Evolutionary conservation across 768 basidiomycete genomes (phyloP).

Genomic region (Sporobolomyces phaffii): DNA sequence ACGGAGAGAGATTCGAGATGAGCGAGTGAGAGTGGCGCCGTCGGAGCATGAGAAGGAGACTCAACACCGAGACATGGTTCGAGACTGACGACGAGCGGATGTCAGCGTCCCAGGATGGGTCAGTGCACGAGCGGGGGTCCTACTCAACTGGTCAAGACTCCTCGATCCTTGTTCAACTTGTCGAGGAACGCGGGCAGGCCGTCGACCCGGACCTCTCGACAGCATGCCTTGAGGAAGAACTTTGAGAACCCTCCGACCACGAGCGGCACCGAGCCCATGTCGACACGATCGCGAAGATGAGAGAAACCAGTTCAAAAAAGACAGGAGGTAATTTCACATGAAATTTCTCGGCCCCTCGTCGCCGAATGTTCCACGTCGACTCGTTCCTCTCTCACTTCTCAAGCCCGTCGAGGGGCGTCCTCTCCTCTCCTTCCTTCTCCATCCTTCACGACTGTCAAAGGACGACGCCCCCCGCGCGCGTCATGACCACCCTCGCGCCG

Average conservation of each 20-base stretch:
- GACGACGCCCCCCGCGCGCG: background rate
- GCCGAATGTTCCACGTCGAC: too few species aligned
- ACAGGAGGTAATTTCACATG: background rate
- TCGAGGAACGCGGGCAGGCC: slow-evolving; percentile 62
- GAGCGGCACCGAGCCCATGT: slow-evolving; percentile 33
- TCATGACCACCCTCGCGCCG: background rate
- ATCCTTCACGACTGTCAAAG: too few species aligned
- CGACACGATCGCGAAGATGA: background rate
- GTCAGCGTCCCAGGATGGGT: slow-evolving; percentile 13
- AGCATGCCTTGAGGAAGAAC: slow-evolving; percentile 63
- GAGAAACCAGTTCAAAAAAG: background rate
- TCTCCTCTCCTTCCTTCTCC: background rate
- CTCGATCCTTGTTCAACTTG: slow-evolving; percentile 59
- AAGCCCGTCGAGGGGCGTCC: background rate
- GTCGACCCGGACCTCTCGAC: slow-evolving; percentile 60
- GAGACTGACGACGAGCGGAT: slow-evolving; percentile 55
- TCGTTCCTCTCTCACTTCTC: background rate
- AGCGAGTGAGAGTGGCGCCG: too few species aligned
- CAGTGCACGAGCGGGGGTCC: background rate
- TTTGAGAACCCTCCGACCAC: slow-evolving; percentile 70
- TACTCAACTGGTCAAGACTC: slow-evolving; percentile 65
- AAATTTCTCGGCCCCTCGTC: background rate
- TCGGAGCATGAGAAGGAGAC: too few species aligned
- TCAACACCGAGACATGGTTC: slow-evolving; percentile 86
- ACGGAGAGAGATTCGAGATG: slow-evolving; percentile 6